phyloP scores from a whole-genome alignment of 495 filamentous ascomycete genomes.

The Copromyces sp. region DNA sequence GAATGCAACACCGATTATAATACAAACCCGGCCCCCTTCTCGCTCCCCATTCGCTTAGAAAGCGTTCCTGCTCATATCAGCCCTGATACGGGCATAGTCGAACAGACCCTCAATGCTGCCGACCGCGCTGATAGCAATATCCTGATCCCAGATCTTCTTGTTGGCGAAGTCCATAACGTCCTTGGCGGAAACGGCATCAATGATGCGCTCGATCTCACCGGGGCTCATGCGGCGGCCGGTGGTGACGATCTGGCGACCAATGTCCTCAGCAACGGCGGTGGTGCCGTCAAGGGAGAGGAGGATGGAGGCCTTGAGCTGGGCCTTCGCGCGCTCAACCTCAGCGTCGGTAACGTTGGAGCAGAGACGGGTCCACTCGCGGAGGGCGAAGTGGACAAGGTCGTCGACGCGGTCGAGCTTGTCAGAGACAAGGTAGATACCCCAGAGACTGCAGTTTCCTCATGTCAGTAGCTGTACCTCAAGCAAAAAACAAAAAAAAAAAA shows the following conservation, averaged over 20 bases:
- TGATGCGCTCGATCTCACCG: conserved; percentile 86
- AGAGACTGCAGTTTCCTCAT: conserved; percentile 54
- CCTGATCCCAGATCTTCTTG: conserved; percentile 91
- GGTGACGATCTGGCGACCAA: conserved; percentile 95
- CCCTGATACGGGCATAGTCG: conserved; percentile 81
- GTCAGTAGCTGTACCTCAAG: neutral
- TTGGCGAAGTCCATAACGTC: conserved; percentile 92
- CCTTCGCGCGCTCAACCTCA: conserved; percentile 96
- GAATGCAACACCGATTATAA: conserved; percentile 27
- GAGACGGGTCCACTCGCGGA: conserved; percentile 95
- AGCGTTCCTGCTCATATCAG: conserved; percentile 81
- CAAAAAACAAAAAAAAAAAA: neutral
- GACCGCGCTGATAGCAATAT: conserved; percentile 85
- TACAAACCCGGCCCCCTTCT: conserved; percentile 18
- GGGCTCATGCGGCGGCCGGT: conserved; percentile 85
- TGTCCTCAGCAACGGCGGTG: conserved; percentile 94
- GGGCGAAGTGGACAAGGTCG: conserved; percentile 93
- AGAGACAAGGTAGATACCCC: conserved; percentile 97
- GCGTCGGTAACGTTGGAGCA: conserved; percentile 74
- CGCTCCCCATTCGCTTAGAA: conserved; percentile 6
- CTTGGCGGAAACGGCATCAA: conserved; percentile 84
- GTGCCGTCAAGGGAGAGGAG: conserved; percentile 95
- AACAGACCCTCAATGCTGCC: conserved; percentile 84
- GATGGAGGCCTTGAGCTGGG: conserved; percentile 96
- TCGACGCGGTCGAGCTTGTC: conserved; percentile 80